phyloP scores from a whole-genome alignment of 2,329 filamentous ascomycete genomes.

The Pleurostoma richardsiae region DNA sequence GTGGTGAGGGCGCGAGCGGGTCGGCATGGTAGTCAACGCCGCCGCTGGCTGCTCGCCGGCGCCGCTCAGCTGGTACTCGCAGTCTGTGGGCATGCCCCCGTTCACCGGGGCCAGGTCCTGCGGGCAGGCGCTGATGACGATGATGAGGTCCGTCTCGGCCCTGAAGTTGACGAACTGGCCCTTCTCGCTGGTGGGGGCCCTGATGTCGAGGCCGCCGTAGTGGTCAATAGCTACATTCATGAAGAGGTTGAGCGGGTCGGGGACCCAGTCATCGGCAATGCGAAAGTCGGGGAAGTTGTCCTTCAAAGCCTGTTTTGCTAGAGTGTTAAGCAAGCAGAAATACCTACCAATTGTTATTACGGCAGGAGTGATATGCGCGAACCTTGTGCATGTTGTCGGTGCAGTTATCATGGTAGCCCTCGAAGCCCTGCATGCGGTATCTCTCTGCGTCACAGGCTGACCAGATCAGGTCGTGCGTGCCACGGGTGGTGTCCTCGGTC shows the following conservation, averaged over 20 bases:
- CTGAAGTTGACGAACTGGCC: conserved; percentile 26
- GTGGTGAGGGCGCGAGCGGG: conserved; percentile 5
- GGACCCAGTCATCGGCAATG: conserved; percentile 24
- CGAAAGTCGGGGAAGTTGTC: conserved; percentile 16
- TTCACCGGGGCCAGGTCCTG: conserved; percentile 32
- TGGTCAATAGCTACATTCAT: conserved; percentile 34
- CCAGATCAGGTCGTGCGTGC: conserved; percentile 33
- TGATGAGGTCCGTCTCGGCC: conserved; percentile 27
- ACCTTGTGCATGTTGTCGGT: conserved; percentile 29
- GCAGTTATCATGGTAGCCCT: conserved; percentile 33
- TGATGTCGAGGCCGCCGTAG: conserved; percentile 23
- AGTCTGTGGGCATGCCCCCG: conserved; percentile 25
- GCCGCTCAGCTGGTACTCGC: conserved; percentile 15
- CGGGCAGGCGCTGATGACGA: conserved; percentile 35
- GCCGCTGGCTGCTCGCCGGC: not conserved
- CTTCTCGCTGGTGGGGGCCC: conserved; percentile 23
- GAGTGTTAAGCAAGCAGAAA: no score
- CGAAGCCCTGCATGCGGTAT: conserved; percentile 27
- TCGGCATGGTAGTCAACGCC: not conserved
- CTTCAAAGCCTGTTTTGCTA: conserved; percentile 14
- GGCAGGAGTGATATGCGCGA: no score
- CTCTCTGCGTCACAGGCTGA: conserved; percentile 31
- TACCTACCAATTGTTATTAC: no score
- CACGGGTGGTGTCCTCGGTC: conserved; percentile 27
- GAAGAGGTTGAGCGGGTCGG: conserved; percentile 35